These are phyloP conservation scores for Osmanthus fragrans DNA, from an alignment of 257 asterid genomes.

Conservation along the genomic window DNA sequence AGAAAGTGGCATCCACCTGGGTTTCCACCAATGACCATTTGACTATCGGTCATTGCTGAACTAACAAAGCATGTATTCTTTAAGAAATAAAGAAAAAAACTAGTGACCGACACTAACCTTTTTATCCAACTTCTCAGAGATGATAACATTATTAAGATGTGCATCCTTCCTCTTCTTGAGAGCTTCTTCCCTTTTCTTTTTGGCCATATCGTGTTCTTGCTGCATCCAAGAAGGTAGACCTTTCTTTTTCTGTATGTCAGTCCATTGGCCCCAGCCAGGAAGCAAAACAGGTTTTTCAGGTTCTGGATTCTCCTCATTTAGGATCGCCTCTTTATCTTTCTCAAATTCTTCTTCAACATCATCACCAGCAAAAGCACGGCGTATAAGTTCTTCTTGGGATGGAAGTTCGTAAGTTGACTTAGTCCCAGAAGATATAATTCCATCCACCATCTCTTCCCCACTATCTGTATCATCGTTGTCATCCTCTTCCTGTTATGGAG, in stretches of 20 bases:
- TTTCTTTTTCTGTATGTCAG: conserved; percentile 73
- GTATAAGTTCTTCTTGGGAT: conserved; percentile 86
- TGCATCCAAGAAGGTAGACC: conserved; percentile 91
- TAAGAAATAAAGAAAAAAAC: conserved; percentile 9
- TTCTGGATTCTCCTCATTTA: conserved; percentile 84
- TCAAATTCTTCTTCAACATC: conserved; percentile 86
- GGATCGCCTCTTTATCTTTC: conserved; percentile 71
- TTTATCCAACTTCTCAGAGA: conserved; percentile 85
- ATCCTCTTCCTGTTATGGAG: conserved; percentile 39
- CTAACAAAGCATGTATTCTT: conserved; percentile 9
- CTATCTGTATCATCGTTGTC: conserved; percentile 63
- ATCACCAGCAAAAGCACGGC: conserved; percentile 94
- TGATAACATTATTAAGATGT: conserved; percentile 75
- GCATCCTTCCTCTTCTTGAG: conserved; percentile 91
- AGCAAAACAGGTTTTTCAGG: conserved; percentile 77
- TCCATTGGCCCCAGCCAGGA: conserved; percentile 99
- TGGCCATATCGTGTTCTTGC: conserved; percentile 70
- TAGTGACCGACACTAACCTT: conserved; percentile 49
- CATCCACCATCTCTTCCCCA: conserved; percentile 91
- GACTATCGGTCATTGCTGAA: background rate
- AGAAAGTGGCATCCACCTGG: background rate
- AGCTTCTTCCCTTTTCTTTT: conserved; percentile 74
- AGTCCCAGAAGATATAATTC: conserved; percentile 70
- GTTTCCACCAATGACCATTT: background rate
- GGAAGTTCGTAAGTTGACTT: conserved; percentile 71